Conservation (phyloP, 2,329 filamentous ascomycete species). For the Diplocarpon rosae region DNA sequence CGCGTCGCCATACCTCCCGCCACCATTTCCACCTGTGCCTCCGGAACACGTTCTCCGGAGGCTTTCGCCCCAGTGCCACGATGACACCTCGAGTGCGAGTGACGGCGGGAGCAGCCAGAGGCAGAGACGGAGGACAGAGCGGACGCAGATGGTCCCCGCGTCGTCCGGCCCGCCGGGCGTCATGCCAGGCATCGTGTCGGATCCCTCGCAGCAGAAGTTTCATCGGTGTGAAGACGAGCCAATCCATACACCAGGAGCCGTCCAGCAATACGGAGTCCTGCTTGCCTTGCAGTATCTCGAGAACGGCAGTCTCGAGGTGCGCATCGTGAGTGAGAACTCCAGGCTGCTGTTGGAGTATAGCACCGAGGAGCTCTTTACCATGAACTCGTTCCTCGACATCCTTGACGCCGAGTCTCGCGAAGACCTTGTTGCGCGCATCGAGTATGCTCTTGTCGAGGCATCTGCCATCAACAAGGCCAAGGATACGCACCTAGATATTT, state of each 20-base stretch:
- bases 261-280: slow-evolving; percentile 18
- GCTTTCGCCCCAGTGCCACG: slow-evolving; percentile 2
- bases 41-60: slow-evolving; percentile 10
- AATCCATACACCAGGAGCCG: slow-evolving; percentile 20
- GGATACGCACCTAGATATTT: slow-evolving; percentile 17
- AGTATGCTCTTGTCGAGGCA: slow-evolving; percentile 10
- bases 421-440: slow-evolving; percentile 13
- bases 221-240: slow-evolving; percentile 22
- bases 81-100: not conserved
- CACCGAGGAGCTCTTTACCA: slow-evolving; percentile 16
- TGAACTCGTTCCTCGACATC: slow-evolving; percentile 17
- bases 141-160: slow-evolving; percentile 8
- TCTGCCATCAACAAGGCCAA: not conserved
- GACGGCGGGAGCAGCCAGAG: not conserved
- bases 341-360: slow-evolving; percentile 15
- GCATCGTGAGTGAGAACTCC: slow-evolving; percentile 21
- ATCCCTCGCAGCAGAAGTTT: slow-evolving; percentile 5
- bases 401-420: slow-evolving; percentile 10
- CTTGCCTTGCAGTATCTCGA: slow-evolving; percentile 13
- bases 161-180: slow-evolving; percentile 13
- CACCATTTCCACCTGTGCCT: slow-evolving; percentile 14
- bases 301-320: slow-evolving; percentile 12
- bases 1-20: slow-evolving; percentile 1
- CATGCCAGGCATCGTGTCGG: slow-evolving; percentile 5
- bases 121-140: slow-evolving; percentile 4